Base-by-base conservation (phyloP, 805 yeast species). In the Allodekkera sacchari region DNA sequence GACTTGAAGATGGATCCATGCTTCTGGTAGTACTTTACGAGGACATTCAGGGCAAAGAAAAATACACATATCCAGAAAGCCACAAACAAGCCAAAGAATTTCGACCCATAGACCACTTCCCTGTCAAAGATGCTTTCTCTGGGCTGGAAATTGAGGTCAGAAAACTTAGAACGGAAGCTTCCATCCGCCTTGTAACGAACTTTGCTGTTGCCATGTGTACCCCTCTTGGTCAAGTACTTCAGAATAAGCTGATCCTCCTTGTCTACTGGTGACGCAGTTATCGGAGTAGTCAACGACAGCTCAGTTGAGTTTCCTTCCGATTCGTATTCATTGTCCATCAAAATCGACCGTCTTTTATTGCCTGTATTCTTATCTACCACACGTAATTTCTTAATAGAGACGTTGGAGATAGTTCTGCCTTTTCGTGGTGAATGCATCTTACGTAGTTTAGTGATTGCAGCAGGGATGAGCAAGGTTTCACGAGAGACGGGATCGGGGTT, bases 81-180 rank as follows among this genome's bases (percentile, higher is more conserved):
- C 5, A 84, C 78, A 53, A 76, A 89, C 37, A 92, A 68, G 2
- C 97, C 97, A 43, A 71, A 75, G 52, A 83, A 87, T 33, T 62
- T 59, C 3, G 74, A 55, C 1, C 64, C 57, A 31, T 59, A 57
- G 37, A 64, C 58, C 18, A 55, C 48, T 4, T 60, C 64, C 11
- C 66, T 57, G 47, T 79, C 88, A 38, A 79, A 64, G 12, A 79
- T 74, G 6, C 70, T 54, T 4, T 67, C 52, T 20, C 68, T 47
- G 7, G 55, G 47, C 15, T 43, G 42, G 42, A 75, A 74, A 17
- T 61, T 61, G 14, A 73, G 61, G 48, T 77, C 83, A 4, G 67
- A 65, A 45, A 75, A 74, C 33, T 69, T 63, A 3, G 79, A 74
- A 18, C 68, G 53, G 39, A 61, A 61, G 25, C 55, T 27, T 5